Evolutionary conservation across 768 basidiomycete species (phyloP).

Genomic region (Kwoniella shandongensis): DNA sequence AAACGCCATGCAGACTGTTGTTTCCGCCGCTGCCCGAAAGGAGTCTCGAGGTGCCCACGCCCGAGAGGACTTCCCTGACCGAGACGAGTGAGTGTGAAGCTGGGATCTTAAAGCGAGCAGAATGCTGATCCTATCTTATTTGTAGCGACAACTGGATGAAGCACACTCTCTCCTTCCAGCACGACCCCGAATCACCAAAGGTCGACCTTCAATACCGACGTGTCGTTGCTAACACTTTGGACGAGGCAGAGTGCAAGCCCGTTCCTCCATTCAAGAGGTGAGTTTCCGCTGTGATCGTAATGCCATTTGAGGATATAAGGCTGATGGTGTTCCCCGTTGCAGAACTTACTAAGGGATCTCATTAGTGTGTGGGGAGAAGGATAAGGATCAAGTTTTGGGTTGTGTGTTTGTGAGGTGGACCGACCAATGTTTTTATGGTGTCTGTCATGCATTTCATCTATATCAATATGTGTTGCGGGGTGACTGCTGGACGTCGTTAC

Average conservation of each 20-base stretch:
- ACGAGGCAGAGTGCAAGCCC: constrained; percentile 93
- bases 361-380: no score
- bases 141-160: constrained; percentile 54
- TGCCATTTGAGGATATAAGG: no score
- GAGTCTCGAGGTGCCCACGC: constrained; percentile 99
- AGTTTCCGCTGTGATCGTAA: no score
- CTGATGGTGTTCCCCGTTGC: no score
- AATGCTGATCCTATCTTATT: constrained; percentile 7
- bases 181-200: constrained; percentile 69
- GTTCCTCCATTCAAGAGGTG: constrained; percentile 87
- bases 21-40: constrained; percentile 74
- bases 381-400: no score
- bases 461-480: no score
- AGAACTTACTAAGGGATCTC: no score
- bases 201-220: constrained; percentile 85
- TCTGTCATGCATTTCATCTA: no score
- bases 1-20: constrained; percentile 93
- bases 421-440: no score
- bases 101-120: neutral
- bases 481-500: no score
- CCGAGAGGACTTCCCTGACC: constrained; percentile 97
- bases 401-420: no score
- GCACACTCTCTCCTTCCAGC: constrained; percentile 86
- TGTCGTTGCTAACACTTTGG: constrained; percentile 82
- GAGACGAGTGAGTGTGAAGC: constrained; percentile 67